A percentile compares a stretch with the other conserved stretches of the same genome.
These are phyloP conservation scores for Auriscalpium microsporum DNA, from an alignment of 768 basidiomycete species.

Conservation along the genomic window DNA sequence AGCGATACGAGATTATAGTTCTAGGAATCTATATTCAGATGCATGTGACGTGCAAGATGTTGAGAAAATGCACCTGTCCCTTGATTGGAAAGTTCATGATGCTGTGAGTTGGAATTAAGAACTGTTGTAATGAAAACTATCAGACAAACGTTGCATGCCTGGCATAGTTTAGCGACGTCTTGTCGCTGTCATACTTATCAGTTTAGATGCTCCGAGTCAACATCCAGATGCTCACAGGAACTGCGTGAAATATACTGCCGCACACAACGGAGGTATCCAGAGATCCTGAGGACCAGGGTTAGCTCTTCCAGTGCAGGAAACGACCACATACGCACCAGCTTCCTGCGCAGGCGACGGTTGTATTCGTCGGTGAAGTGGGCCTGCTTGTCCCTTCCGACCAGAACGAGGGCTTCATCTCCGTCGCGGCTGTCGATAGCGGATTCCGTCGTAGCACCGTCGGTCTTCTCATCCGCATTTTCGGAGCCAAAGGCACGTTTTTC, in stretches of 20 bases:
- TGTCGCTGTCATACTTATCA: conserved; percentile 37
- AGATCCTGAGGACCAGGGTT: conserved; percentile 29
- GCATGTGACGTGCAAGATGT: background rate
- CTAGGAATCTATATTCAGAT: conserved; percentile 21
- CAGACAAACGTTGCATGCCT: conserved; percentile 28
- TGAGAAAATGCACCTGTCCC: conserved; percentile 36
- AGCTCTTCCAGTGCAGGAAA: background rate
- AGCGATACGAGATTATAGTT: conserved; percentile 56
- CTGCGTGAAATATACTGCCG: conserved; percentile 62
- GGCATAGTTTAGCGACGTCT: conserved; percentile 65
- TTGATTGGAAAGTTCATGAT: conserved; percentile 61
- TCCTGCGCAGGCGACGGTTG: conserved; percentile 45
- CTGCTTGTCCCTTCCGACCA: conserved; percentile 46
- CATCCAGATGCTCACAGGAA: conserved; percentile 38
- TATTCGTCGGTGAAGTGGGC: conserved; percentile 53
- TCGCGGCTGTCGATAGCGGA: conserved; percentile 28
- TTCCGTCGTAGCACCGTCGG: conserved; percentile 16
- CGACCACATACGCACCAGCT: conserved; percentile 35
- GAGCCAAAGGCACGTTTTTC: conserved; percentile 11
- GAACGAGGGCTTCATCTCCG: conserved; percentile 53
- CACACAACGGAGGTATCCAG: conserved; percentile 46
- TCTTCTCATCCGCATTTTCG: conserved; percentile 27
- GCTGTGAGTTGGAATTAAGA: conserved; percentile 20
- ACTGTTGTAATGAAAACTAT: background rate
- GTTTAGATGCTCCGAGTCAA: background rate